These are phyloP conservation scores for Wickerhamomyces ciferrii DNA, from an alignment of 805 yeast species.

Conservation along the genomic window DNA sequence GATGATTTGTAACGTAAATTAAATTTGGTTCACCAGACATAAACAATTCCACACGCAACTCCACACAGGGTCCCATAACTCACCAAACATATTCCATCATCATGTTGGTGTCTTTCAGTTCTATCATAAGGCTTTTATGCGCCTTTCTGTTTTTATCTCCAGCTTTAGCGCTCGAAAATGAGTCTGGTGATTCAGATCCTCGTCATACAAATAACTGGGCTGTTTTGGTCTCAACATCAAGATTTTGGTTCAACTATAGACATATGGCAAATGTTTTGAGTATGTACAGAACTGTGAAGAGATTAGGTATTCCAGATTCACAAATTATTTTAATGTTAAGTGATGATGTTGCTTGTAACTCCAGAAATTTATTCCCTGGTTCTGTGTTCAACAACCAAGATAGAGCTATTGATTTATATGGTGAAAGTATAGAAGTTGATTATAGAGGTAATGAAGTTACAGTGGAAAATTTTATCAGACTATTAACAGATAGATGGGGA, in stretches of 20 bases:
- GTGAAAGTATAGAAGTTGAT: slow-evolving; percentile 93
- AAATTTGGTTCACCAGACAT: not conserved
- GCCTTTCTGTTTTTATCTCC: not conserved
- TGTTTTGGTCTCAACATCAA: slow-evolving; percentile 88
- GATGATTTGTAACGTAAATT: not conserved
- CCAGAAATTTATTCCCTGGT: slow-evolving; percentile 94
- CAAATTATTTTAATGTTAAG: slow-evolving; percentile 94
- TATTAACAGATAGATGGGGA: slow-evolving; percentile 94
- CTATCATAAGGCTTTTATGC: not conserved
- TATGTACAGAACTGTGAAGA: slow-evolving; percentile 91
- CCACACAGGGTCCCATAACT: no score
- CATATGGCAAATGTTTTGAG: slow-evolving; percentile 96
- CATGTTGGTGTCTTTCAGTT: not conserved
- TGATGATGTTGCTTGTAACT: slow-evolving; percentile 96
- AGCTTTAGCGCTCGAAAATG: not conserved
- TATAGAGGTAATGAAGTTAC: slow-evolving; percentile 98
- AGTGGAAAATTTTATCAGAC: slow-evolving; percentile 90
- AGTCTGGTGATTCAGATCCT: slow-evolving; percentile 8
- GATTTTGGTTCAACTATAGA: slow-evolving; percentile 98
- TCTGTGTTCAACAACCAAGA: slow-evolving; percentile 92
- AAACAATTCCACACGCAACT: not conserved
- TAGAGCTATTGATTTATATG: slow-evolving; percentile 87
- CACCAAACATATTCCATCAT: no score
- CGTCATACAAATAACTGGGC: slow-evolving; percentile 71
- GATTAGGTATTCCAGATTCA: slow-evolving; percentile 96